phyloP scores from a whole-genome alignment of 2,329 filamentous ascomycete genomes.

The Trichophyton verrucosum region DNA sequence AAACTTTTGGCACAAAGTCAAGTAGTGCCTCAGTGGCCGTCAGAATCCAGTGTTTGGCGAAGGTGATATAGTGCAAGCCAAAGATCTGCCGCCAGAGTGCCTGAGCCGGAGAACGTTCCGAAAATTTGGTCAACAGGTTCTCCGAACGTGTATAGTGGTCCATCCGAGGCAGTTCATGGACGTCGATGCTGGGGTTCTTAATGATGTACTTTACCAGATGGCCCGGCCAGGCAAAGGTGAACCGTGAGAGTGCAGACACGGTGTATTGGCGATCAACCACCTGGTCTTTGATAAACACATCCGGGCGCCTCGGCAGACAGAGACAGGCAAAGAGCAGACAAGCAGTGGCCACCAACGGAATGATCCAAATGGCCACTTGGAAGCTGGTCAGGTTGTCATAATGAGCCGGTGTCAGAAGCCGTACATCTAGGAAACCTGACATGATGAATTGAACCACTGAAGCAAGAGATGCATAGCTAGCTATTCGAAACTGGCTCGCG shows the following conservation, averaged over 20 bases:
- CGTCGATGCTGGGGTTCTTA: background rate
- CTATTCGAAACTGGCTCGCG: background rate
- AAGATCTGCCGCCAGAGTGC: conserved; percentile 1
- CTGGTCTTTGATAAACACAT: background rate
- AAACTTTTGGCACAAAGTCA: conserved; percentile 3
- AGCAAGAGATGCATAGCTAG: conserved; percentile 3
- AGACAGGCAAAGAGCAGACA: background rate
- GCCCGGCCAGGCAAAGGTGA: conserved; percentile 1
- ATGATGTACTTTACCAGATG: conserved; percentile 2
- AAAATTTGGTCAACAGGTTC: background rate
- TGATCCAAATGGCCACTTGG: background rate
- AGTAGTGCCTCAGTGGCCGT: background rate
- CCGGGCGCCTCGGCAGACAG: background rate
- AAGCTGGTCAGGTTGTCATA: background rate
- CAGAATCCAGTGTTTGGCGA: background rate
- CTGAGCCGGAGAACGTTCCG: background rate
- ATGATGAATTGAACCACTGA: background rate
- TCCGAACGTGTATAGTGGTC: background rate
- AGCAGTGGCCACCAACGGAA: background rate
- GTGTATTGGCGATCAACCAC: conserved; percentile 5
- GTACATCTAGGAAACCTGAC: background rate
- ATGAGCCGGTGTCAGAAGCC: background rate
- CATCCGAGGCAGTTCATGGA: conserved; percentile 1
- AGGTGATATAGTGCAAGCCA: background rate
- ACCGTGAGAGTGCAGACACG: background rate